Conservation (phyloP, 768 basidiomycete genomes). For the Pleurotus giganteus region DNA sequence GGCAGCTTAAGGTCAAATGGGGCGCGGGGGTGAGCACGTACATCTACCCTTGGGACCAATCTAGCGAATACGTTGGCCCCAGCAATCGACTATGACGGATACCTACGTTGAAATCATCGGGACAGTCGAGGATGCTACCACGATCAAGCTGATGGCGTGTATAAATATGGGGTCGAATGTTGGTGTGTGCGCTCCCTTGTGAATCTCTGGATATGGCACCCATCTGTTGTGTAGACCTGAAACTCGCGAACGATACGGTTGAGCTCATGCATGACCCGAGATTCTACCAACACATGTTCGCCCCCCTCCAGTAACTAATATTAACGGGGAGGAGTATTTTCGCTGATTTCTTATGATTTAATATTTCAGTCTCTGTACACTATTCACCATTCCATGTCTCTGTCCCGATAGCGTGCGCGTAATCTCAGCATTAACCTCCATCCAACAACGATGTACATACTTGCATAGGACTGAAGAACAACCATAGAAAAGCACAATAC, state of each 20-base stretch:
- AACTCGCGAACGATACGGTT: slow-evolving; percentile 59
- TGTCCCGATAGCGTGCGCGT: too few species aligned
- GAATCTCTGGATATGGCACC: too few species aligned
- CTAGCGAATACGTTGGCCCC: background rate
- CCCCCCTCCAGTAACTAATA: background rate
- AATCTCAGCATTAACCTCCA: too few species aligned
- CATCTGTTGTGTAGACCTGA: slow-evolving; percentile 40
- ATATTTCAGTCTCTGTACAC: too few species aligned
- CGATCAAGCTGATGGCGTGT: slow-evolving; percentile 52
- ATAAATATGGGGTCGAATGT: slow-evolving; percentile 61
- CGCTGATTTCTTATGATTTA: too few species aligned
- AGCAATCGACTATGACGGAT: slow-evolving; percentile 47
- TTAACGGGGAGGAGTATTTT: too few species aligned
- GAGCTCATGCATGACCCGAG: slow-evolving; percentile 59
- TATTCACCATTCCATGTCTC: too few species aligned
- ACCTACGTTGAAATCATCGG: slow-evolving; percentile 70
- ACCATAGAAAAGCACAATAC: too few species aligned
- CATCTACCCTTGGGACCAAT: background rate
- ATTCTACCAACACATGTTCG: slow-evolving; percentile 50
- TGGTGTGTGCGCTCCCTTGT: slow-evolving; percentile 44
- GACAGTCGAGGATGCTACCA: slow-evolving; percentile 49
- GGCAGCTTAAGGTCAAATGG: slow-evolving; percentile 51
- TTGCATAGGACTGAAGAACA: too few species aligned
- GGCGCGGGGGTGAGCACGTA: slow-evolving; percentile 29
- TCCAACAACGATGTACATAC: slow-evolving; percentile 8